phyloP scores from a whole-genome alignment of 2,329 filamentous ascomycete genomes.

The Talaromyces rugulosus region DNA sequence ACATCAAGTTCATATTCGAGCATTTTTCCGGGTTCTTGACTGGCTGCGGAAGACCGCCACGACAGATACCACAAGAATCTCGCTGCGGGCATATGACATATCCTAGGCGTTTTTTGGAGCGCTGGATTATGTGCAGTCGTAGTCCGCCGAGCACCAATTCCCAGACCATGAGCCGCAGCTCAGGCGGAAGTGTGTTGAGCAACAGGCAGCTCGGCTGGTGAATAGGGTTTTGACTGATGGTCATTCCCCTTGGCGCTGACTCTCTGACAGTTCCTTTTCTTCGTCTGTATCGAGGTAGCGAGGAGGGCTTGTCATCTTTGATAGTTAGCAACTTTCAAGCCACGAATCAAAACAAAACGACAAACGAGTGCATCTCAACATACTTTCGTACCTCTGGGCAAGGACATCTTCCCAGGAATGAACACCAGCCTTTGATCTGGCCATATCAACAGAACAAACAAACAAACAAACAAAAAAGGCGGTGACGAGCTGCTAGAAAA shows the following conservation, averaged over 20 bases:
- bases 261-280: conserved; percentile 12
- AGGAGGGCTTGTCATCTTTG: conserved; percentile 15
- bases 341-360: not conserved
- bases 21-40: conserved; percentile 18
- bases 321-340: not conserved
- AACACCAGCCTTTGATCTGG: conserved; percentile 31
- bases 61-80: conserved; percentile 31
- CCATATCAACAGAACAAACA: conserved; percentile 21
- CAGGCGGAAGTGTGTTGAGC: conserved; percentile 29
- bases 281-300: conserved; percentile 13
- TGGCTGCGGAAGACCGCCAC: conserved; percentile 25
- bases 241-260: conserved; percentile 12
- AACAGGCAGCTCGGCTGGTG: conserved; percentile 25
- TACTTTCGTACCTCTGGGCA: conserved; percentile 36
- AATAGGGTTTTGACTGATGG: conserved; percentile 13
- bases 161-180: conserved; percentile 36
- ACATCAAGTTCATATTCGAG: conserved; percentile 20
- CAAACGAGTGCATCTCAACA: conserved; percentile 11
- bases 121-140: conserved; percentile 35
- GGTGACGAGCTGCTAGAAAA: not conserved
- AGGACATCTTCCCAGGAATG: conserved; percentile 40
- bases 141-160: conserved; percentile 27
- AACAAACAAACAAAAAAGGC: not conserved
- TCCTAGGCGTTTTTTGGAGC: conserved; percentile 25
- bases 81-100: conserved; percentile 27